Conservation (phyloP, 495 filamentous ascomycete genomes). For the Podospora didyma region DNA sequence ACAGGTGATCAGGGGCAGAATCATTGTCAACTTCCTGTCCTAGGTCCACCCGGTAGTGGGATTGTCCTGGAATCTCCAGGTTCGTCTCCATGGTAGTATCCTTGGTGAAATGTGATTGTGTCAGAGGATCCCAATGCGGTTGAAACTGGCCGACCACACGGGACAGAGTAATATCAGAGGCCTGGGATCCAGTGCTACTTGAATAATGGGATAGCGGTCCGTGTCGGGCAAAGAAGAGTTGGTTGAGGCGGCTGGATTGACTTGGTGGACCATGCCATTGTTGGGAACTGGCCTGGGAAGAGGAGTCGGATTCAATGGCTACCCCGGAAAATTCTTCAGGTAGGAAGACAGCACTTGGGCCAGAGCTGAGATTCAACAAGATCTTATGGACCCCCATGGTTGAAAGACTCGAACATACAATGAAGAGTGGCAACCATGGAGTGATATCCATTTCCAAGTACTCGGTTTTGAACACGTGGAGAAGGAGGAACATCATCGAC, state of each 20-base stretch:
- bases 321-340: conserved; percentile 10
- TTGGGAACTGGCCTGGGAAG: not conserved
- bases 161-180: conserved; percentile 20
- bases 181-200: not conserved
- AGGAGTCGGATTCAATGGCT: conserved; percentile 13
- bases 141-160: conserved; percentile 4
- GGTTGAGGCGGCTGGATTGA: conserved; percentile 9
- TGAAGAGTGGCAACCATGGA: conserved; percentile 25
- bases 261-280: not conserved
- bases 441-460: conserved; percentile 15
- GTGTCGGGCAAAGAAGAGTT: conserved; percentile 7
- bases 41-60: not conserved
- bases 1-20: conserved; percentile 1
- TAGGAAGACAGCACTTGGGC: not conserved
- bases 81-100: not conserved
- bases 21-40: conserved; percentile 1
- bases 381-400: conserved; percentile 15
- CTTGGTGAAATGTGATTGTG: conserved; percentile 8
- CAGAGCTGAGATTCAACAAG: not conserved
- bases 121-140: conserved; percentile 17
- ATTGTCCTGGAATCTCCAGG: not conserved
- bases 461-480: conserved; percentile 13
- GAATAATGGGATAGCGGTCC: conserved; percentile 18
- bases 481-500: conserved; percentile 15
- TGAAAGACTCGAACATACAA: conserved; percentile 13